Evolutionary conservation across 495 filamentous ascomycete genomes (phyloP), one percentile per base, ranked within the genome.

Genomic region (Neurospora sp.): DNA sequence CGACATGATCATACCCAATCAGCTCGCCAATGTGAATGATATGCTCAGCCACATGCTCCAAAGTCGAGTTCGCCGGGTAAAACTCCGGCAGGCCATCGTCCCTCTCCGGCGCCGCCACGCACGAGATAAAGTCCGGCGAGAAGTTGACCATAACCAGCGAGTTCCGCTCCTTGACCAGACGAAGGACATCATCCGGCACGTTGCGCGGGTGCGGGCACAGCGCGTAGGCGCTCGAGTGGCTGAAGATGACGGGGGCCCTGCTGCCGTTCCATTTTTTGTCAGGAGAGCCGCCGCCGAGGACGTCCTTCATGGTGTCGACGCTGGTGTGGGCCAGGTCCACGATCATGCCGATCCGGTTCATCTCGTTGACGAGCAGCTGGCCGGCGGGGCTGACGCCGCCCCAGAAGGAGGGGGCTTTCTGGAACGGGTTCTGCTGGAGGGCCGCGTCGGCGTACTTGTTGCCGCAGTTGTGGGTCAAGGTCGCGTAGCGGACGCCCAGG

Each of bases 381-480:
- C 96, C 96, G 7, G 82, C 86, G 3, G 85, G 81, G 74, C 91
- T 93, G 17, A 98, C 81, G 3, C 93, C 93, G 27, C 87, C 79
- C 87, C 88, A 88, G 76, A 76, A 80, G 10, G 83, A 86, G 72
- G 77, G 82, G 35, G 89, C 84, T 42, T 82, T 83, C 65, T 80
- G 81, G 4, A 86, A 70, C 7, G 83, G 82, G 9, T 82, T 71
- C 74, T 84, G 83, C 75, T 76, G 77, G 8, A 96, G 80, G 1
- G 96, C 95, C 4, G 93, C 90, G 76, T 98, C 96, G 38, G 94
- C 94, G 81, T 91, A 98, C 40, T 82, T 84, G 80, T 98, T 99
- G 79, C 94, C 92, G 83, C 96, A 99, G 82, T 97, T 97, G 82
- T 96, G 94, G 3, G 93, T 97, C 14, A 99, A 82, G 0, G 95